Evolutionary conservation across 164 flowering plant species (phyloP), one percentile per base, ranked within the genome.

Genomic region (Magnolia changhungtana): DNA sequence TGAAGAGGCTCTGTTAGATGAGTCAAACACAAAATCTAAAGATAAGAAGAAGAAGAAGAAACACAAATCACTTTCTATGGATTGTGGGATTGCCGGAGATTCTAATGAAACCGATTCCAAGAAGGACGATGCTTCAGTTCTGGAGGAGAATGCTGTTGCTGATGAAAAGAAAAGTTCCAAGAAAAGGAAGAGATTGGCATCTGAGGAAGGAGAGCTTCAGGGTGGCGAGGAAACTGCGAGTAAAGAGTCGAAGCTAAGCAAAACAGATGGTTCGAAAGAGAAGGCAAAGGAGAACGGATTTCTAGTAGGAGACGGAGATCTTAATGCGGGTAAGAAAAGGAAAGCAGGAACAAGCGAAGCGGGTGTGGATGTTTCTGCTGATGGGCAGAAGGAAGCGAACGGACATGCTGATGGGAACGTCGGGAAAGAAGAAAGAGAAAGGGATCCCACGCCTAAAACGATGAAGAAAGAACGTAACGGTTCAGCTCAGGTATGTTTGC

Each of bases 161-260:
- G 61, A 70, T 67, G 84, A 80, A 66, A 78, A 78, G 18, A 87
- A 85, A 73, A 55, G 52, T 20, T 82, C 90, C 52, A 90, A 89
- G 84, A 92, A 92, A 76, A 88, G 93, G 74, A 91, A 93, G 82
- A 83, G 89, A 71, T 52, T 67, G 37, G 83, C 70, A 73, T 70
- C 84, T 81, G 92, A 84, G 72, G 88, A 83, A 70, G 75, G 23
- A 55, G 82, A 79, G 50, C n/a, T 65, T 71, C 74, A 72, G 65
- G 72, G 76, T 67, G 74, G 63, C 80, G 82, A 78, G 4, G 74
- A 79, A 69, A 79, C 65, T 66, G 74, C 5, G 29, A 66, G 11
- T 72, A 86, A 86, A 75, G 85, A 84, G 73, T 31, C 75, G 2
- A 83, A 87, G 69, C 83, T 83, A 51, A 84, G 83, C 45, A 86